These are phyloP conservation scores for Russula sp. DNA, from an alignment of 768 basidiomycete genomes.

Conservation along the genomic window DNA sequence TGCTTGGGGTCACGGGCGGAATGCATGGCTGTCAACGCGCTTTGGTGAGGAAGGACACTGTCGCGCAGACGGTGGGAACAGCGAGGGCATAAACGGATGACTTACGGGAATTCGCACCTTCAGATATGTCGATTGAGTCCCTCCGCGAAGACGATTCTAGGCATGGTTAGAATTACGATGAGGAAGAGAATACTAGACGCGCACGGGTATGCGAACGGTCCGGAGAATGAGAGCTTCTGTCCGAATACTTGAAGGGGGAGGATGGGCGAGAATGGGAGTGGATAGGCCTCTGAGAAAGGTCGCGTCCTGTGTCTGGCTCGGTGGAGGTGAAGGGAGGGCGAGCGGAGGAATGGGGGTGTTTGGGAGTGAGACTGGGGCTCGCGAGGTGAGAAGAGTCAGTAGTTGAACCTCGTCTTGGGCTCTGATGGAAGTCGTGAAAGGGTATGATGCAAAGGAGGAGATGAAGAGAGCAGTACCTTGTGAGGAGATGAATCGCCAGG, in stretches of 20 bases:
- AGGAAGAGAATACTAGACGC: neutral
- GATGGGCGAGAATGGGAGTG: conserved; percentile 46
- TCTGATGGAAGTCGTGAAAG: conserved; percentile 71
- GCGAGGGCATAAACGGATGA: neutral
- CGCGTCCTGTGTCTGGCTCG: conserved; percentile 26
- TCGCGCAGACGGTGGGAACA: neutral
- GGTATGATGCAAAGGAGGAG: conserved; percentile 43
- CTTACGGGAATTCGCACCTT: conserved; percentile 12
- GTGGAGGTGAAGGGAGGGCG: conserved; percentile 15
- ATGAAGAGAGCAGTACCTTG: conserved; percentile 26
- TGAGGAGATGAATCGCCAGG: conserved; percentile 24
- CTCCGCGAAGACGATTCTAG: conserved; percentile 16
- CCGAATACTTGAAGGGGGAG: conserved; percentile 66
- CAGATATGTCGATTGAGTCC: conserved; percentile 17
- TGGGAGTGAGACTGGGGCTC: conserved; percentile 26
- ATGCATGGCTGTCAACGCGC: conserved; percentile 13
- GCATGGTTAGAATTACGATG: neutral
- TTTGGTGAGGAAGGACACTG: conserved; percentile 1
- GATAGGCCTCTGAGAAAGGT: conserved; percentile 27
- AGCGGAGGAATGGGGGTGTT: conserved; percentile 22
- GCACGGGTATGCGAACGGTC: conserved; percentile 19
- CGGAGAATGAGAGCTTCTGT: conserved; percentile 39
- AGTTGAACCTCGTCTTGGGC: conserved; percentile 75
- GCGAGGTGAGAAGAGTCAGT: conserved; percentile 73
- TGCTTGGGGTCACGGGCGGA: conserved; percentile 16